phyloP scores from a whole-genome alignment of 257 asterid genomes.

The Salvia splendens region DNA sequence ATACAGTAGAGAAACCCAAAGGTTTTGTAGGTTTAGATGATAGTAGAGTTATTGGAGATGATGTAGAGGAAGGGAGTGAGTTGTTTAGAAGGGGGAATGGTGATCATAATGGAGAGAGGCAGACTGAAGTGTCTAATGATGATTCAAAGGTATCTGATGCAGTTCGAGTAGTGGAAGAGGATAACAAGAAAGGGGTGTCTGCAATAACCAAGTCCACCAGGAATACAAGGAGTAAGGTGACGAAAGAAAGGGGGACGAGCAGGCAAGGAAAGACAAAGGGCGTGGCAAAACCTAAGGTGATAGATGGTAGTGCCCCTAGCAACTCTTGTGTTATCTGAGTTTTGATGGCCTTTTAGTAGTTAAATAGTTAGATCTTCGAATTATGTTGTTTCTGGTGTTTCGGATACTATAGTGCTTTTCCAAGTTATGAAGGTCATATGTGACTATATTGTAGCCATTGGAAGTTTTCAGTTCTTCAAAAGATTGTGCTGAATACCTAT shows the following conservation, averaged over 20 bases:
- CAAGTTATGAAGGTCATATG: background rate
- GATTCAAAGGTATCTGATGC: constrained; percentile 29
- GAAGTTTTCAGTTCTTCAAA: background rate
- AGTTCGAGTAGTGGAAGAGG: constrained; percentile 33
- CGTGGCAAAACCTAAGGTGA: constrained; percentile 39
- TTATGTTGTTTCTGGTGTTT: constrained; percentile 16
- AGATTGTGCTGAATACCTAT: background rate
- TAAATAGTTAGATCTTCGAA: constrained; percentile 16
- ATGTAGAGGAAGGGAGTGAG: constrained; percentile 28
- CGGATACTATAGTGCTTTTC: constrained; percentile 6
- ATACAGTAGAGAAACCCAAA: constrained; percentile 55
- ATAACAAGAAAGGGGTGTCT: constrained; percentile 28
- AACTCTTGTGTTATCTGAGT: constrained; percentile 24
- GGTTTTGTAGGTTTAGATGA: constrained; percentile 54
- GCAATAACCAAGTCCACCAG: constrained; percentile 20
- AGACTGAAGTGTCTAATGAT: constrained; percentile 28
- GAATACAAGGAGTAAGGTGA: constrained; percentile 34
- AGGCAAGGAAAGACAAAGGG: constrained; percentile 37
- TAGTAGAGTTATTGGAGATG: constrained; percentile 22
- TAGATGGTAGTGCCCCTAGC: constrained; percentile 46
- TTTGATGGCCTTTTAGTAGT: constrained; percentile 13
- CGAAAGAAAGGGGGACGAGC: constrained; percentile 31
- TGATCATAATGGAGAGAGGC: constrained; percentile 32
- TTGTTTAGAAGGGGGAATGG: constrained; percentile 33
- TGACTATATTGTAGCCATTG: background rate